Percentiles rank a stretch among this genome's conserved stretches.
These are phyloP conservation scores for Schwanniomyces pseudopolymorphus DNA, from an alignment of 805 yeast species.

Conservation along the genomic window DNA sequence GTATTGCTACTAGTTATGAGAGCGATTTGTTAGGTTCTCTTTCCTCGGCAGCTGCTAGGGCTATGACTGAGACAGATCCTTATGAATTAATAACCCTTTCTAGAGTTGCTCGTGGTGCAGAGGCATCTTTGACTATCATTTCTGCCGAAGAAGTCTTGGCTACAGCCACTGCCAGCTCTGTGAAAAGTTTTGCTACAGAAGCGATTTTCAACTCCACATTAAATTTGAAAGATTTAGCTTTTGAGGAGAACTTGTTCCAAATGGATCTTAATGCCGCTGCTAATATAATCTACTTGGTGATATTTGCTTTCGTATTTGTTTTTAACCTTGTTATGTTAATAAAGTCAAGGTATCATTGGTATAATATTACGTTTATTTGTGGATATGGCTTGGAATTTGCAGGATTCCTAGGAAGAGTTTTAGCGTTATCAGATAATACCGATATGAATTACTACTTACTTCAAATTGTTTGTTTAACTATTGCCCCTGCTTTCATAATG, in stretches of 20 bases:
- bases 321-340: conserved; percentile 25
- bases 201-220: conserved; percentile 32
- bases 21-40: conserved; percentile 18
- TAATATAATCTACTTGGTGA: conserved; percentile 28
- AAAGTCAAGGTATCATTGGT: conserved; percentile 40
- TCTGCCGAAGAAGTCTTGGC: conserved; percentile 36
- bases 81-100: conserved; percentile 21
- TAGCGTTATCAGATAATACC: conserved; percentile 24
- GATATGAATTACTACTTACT: conserved; percentile 22
- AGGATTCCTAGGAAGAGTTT: conserved; percentile 40
- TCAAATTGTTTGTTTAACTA: conserved; percentile 36
- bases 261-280: conserved; percentile 25
- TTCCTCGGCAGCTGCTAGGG: conserved; percentile 16
- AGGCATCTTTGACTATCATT: conserved; percentile 36
- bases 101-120: conserved; percentile 29
- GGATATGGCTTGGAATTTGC: conserved; percentile 36
- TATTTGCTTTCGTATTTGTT: conserved; percentile 23
- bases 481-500: conserved; percentile 45
- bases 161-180: conserved; percentile 33
- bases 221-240: conserved; percentile 27
- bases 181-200: conserved; percentile 28
- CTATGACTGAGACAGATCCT: conserved; percentile 20
- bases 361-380: conserved; percentile 33
- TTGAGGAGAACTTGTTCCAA: conserved; percentile 28
- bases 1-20: conserved; percentile 23